Conservation (phyloP, 805 yeast species). For the Novakomyces olei region DNA sequence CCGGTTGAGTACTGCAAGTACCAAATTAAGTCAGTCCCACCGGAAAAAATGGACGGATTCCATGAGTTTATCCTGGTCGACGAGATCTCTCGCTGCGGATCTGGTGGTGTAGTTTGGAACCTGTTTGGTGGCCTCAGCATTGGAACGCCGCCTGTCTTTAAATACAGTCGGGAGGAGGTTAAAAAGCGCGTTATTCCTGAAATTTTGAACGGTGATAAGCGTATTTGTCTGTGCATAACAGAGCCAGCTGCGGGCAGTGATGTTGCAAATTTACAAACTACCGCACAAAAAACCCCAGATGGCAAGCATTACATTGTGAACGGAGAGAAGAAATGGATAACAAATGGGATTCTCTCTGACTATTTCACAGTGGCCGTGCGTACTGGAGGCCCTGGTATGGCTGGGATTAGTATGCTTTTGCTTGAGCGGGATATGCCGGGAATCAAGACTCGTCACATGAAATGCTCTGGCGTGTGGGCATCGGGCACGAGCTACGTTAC, state of each 20-base stretch:
- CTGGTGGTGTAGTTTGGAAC: slow-evolving; percentile 22
- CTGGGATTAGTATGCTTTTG: slow-evolving; percentile 19
- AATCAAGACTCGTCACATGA: slow-evolving; percentile 18
- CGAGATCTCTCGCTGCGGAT: slow-evolving; percentile 19
- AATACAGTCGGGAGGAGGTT: slow-evolving; percentile 15
- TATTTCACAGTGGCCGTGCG: slow-evolving; percentile 24
- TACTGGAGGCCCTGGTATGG: slow-evolving; percentile 21
- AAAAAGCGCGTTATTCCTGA: slow-evolving; percentile 19
- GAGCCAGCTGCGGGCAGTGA: slow-evolving; percentile 26
- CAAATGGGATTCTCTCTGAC: slow-evolving; percentile 23
- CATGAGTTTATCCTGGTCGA: slow-evolving; percentile 20
- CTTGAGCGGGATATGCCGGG: slow-evolving; percentile 19
- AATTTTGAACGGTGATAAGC: slow-evolving; percentile 18
- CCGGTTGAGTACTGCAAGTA: slow-evolving; percentile 19
- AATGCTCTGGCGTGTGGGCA: slow-evolving; percentile 21
- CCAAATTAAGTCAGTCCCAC: slow-evolving; percentile 17
- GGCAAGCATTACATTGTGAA: slow-evolving; percentile 20
- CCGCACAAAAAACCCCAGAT: slow-evolving; percentile 18
- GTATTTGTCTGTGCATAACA: slow-evolving; percentile 21
- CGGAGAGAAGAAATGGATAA: slow-evolving; percentile 26
- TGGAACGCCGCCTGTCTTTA: slow-evolving; percentile 21
- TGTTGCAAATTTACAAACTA: slow-evolving; percentile 21
- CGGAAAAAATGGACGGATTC: slow-evolving; percentile 19
- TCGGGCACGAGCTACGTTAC: slow-evolving; percentile 22
- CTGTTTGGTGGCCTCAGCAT: slow-evolving; percentile 21